Percentiles rank a stretch among this genome's conserved stretches.
These are phyloP conservation scores for Phalaenopsis equestris DNA, from an alignment of 106 monocot species.

Conservation along the genomic window DNA sequence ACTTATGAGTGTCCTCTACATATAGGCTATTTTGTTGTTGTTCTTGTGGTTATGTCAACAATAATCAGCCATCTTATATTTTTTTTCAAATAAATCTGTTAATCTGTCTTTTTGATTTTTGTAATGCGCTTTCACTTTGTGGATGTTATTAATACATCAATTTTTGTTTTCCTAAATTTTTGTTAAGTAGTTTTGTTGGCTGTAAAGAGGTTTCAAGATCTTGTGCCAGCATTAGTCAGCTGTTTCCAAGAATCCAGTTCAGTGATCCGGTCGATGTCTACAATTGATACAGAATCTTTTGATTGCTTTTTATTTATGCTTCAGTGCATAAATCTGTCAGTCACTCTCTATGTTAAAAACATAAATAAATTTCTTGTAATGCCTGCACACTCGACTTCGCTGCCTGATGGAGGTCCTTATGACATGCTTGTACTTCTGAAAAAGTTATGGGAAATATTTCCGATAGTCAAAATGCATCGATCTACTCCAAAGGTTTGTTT, in stretches of 20 bases:
- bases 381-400: background rate
- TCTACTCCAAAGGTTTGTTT: constrained; percentile 40
- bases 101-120: background rate
- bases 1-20: no score
- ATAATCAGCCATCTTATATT: background rate
- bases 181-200: constrained; percentile 28
- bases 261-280: constrained; percentile 18
- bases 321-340: constrained; percentile 50
- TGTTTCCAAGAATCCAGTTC: constrained; percentile 65
- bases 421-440: constrained; percentile 22
- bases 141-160: background rate
- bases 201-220: constrained; percentile 50
- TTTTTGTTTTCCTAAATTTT: background rate
- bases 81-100: background rate
- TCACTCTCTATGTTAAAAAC: constrained; percentile 24
- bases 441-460: constrained; percentile 68
- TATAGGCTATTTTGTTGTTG: no score
- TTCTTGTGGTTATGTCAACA: background rate
- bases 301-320: constrained; percentile 48
- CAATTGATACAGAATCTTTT: constrained; percentile 41
- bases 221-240: constrained; percentile 54
- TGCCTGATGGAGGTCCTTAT: constrained; percentile 12
- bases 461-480: constrained; percentile 28
- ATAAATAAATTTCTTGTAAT: constrained; percentile 15
- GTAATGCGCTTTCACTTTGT: background rate